A percentile compares a stretch with the other conserved stretches of the same genome.
phyloP scores from a whole-genome alignment of 441 rosid species.

The Pelargonium australe region DNA sequence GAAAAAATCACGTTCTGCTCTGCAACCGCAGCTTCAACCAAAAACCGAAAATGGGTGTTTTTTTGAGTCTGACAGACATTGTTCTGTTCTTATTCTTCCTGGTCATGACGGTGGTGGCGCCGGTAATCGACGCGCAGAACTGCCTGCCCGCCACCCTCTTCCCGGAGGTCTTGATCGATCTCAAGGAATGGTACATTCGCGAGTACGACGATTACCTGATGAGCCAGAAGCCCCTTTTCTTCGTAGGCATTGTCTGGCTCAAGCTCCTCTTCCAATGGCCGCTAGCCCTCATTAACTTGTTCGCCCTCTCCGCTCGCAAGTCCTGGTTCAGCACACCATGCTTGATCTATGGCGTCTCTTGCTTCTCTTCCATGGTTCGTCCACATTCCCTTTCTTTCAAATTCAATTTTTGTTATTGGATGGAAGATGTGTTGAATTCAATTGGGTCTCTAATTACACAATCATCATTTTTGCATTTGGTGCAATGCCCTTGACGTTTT shows the following conservation, averaged over 20 bases:
- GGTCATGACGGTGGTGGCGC: slow-evolving; percentile 40
- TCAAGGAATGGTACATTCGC: slow-evolving; percentile 33
- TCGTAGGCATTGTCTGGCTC: slow-evolving; percentile 59
- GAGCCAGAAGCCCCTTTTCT: slow-evolving; percentile 64
- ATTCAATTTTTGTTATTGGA: not conserved
- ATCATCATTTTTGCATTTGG: not conserved
- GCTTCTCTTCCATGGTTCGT: slow-evolving; percentile 54
- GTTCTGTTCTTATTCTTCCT: slow-evolving; percentile 47
- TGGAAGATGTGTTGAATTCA: not conserved
- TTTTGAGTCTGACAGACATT: slow-evolving; percentile 42
- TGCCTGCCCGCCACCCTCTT: slow-evolving; percentile 36
- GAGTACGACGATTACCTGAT: slow-evolving; percentile 53
- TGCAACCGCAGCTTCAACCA: no score
- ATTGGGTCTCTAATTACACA: not conserved
- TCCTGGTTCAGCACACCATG: slow-evolving; percentile 70
- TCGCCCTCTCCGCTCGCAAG: slow-evolving; percentile 47
- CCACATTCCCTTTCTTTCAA: slow-evolving; percentile 7
- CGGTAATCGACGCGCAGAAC: slow-evolving; percentile 55
- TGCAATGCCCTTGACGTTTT: no score
- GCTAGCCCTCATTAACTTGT: slow-evolving; percentile 49
- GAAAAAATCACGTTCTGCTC: no score
- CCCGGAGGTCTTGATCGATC: slow-evolving; percentile 46
- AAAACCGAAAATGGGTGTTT: slow-evolving; percentile 35
- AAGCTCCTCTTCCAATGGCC: slow-evolving; percentile 78
- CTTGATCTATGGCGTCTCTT: slow-evolving; percentile 63